Evolutionary conservation across 441 rosid species (phyloP).

Genomic region (Flueggea neowawraea): DNA sequence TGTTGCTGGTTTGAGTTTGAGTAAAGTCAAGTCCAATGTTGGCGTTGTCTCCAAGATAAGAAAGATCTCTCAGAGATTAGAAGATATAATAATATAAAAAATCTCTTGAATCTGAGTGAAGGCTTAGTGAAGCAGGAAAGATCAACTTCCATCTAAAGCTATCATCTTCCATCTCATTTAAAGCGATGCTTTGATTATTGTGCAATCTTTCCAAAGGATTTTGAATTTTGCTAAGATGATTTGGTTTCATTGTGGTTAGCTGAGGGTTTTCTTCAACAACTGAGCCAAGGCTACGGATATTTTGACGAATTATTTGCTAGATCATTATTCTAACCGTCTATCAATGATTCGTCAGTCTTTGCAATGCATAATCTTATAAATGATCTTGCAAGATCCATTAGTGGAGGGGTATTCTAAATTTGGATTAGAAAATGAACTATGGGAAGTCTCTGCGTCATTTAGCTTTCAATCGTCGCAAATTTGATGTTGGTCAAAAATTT

Average conservation of each 20-base stretch:
- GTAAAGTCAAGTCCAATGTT: not conserved
- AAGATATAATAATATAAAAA: not conserved
- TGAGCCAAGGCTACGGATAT: not conserved
- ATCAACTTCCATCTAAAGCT: not conserved
- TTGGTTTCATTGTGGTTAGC: conserved; percentile 7
- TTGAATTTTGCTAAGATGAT: not conserved
- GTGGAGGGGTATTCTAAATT: not conserved
- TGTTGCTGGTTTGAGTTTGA: not conserved
- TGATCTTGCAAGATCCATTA: not conserved
- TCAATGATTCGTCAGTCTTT: not conserved
- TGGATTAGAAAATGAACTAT: not conserved
- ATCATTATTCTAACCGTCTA: not conserved
- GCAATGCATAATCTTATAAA: not conserved
- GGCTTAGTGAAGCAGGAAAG: not conserved
- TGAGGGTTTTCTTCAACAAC: not conserved
- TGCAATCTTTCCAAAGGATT: conserved; percentile 6
- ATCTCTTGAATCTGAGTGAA: not conserved
- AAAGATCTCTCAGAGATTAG: not conserved
- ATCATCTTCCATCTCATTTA: conserved; percentile 5
- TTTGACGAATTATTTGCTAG: not conserved
- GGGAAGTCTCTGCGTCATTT: not conserved
- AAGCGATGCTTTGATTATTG: conserved; percentile 12
- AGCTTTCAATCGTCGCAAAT: not conserved
- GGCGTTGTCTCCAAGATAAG: not conserved
- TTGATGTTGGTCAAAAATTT: too few relatives aligned